Evolutionary conservation across 2,329 filamentous ascomycete species (phyloP), one percentile per base, ranked within the genome.

Genomic region (Penicillium paneum): DNA sequence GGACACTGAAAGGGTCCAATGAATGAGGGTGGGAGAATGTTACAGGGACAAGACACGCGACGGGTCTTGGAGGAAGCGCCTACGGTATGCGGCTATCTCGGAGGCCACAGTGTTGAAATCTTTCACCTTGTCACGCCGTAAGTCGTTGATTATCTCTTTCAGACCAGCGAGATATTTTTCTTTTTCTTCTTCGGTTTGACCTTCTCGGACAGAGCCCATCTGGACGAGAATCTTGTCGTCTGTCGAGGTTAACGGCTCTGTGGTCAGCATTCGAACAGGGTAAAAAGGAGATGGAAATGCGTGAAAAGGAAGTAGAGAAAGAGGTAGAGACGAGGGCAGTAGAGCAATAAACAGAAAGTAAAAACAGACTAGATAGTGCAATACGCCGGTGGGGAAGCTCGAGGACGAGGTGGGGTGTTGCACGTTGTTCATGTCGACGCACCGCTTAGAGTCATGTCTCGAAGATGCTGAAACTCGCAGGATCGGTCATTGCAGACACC

Each of bases 381-480:
- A 54, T 42, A 54, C 46, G 46, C 52, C 54, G 52, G 51, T 48
- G 49, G 43, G 60, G 65, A 45, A 65, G 55, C 62, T 64, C 55
- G 63, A 58, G 57, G 57, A 46, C 58, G 57, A 59, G 55, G 54
- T 55, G 47, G 56, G 42, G 55, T 59, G 58, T 62, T 64, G 61
- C 59, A 67, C 50, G 56, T 58, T 65, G 63, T 64, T 60, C 67
- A 64, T 63, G 64, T 73, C 64, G 71, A 90, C 89, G 84, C 82
- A 95, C 90, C 90, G 75, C 82, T 83, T 68, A 90, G 77, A 67
- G 77, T 78, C 76, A 93, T 88, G 57, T 84, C 79, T 63, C 81
- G 79, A 70, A 96, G 92, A 76, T 99, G 94, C 78, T 97, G 87
- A 61, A 77, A 86, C 52, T 84, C 77, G 75, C 94, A 99, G 51